Conservation (phyloP, 345 rosid genomes). For the Jatropha curcas region DNA sequence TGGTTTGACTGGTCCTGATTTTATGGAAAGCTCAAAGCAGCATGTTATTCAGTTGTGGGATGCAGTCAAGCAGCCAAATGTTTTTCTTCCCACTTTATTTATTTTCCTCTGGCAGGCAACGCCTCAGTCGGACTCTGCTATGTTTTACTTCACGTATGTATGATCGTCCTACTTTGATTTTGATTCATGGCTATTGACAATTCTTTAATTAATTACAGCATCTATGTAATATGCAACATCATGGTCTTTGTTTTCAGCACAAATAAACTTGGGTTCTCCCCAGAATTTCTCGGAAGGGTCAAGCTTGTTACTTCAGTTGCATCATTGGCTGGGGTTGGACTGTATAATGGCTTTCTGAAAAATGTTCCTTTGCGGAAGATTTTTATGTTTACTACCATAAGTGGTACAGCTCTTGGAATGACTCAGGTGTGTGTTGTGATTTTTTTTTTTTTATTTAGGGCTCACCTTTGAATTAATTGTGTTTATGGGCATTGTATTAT, state of each 20-base stretch:
- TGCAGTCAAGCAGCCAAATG: conserved; percentile 80
- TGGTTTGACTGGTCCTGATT: conserved; percentile 42
- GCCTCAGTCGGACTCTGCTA: conserved; percentile 96
- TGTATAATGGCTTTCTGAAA: conserved; percentile 91
- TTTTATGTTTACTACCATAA: conserved; percentile 68
- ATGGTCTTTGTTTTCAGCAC: conserved; percentile 53
- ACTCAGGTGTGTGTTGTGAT: conserved; percentile 64
- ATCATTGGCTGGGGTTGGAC: conserved; percentile 84
- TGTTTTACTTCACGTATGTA: conserved; percentile 94
- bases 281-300: conserved; percentile 94
- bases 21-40: conserved; percentile 69
- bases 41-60: conserved; percentile 61
- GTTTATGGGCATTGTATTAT: background rate
- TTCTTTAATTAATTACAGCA: conserved; percentile 16
- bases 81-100: conserved; percentile 80
- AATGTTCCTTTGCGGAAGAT: conserved; percentile 74
- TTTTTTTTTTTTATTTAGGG: background rate
- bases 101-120: conserved; percentile 98
- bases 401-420: conserved; percentile 89
- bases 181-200: conserved; percentile 11
- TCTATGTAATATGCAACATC: conserved; percentile 1
- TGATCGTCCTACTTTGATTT: conserved; percentile 3
- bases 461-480: background rate
- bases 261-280: conserved; percentile 91
- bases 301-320: conserved; percentile 90